A percentile compares a stretch with the other conserved stretches of the same genome.
Evolutionary conservation across 2,329 filamentous ascomycete genomes (phyloP).

Genomic region (Colletotrichum agaves): DNA sequence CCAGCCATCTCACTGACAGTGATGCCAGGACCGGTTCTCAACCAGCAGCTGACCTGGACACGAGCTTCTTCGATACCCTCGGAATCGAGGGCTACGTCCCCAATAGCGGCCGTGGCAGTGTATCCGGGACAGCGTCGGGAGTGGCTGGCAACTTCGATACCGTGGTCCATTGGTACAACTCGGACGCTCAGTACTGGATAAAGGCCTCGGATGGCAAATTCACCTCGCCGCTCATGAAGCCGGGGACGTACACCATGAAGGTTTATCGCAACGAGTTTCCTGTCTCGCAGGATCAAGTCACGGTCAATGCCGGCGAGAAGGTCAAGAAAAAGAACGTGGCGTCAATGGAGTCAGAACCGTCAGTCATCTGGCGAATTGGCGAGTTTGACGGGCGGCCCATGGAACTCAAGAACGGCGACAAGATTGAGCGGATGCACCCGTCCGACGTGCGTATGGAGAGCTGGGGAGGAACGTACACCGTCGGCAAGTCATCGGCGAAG

Average conservation of each 20-base stretch:
- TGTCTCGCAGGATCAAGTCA: slow-evolving; percentile 57
- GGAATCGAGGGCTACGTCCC: slow-evolving; percentile 64
- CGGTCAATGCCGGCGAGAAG: slow-evolving; percentile 57
- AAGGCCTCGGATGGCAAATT: slow-evolving; percentile 60
- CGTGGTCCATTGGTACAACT: slow-evolving; percentile 69
- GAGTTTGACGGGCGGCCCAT: slow-evolving; percentile 66
- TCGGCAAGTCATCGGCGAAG: slow-evolving; percentile 57
- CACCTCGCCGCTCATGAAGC: slow-evolving; percentile 68
- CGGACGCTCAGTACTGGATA: slow-evolving; percentile 66
- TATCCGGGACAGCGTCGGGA: slow-evolving; percentile 64
- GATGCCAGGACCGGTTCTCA: slow-evolving; percentile 56
- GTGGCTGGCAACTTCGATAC: slow-evolving; percentile 57
- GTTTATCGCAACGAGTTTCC: slow-evolving; percentile 67
- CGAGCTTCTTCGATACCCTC: slow-evolving; percentile 65
- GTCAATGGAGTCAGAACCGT: slow-evolving; percentile 49
- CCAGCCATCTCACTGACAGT: background rate
- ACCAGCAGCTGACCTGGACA: slow-evolving; percentile 55
- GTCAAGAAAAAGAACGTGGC: slow-evolving; percentile 60
- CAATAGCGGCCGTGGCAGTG: slow-evolving; percentile 59
- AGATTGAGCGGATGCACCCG: slow-evolving; percentile 68
- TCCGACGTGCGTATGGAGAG: slow-evolving; percentile 63
- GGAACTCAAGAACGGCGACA: slow-evolving; percentile 68
- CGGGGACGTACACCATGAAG: slow-evolving; percentile 69
- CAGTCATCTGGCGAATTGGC: slow-evolving; percentile 65
- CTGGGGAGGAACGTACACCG: slow-evolving; percentile 64